phyloP scores from a whole-genome alignment of 345 rosid species.

The Angophora floribunda region DNA sequence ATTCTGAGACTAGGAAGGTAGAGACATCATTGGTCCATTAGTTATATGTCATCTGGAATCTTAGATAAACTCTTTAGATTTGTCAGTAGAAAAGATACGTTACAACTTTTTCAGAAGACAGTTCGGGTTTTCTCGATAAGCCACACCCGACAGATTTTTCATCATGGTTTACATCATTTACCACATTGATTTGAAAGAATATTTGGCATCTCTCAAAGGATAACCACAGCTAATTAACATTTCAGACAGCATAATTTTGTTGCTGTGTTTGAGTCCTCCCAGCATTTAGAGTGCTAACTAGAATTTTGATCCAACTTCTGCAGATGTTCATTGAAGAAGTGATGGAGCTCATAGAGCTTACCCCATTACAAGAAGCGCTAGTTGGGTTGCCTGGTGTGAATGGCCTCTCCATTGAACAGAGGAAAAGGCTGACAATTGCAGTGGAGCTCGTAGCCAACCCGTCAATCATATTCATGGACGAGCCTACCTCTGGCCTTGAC shows the following conservation, averaged over 20 bases:
- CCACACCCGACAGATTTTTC: neutral
- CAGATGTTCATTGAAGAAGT: constrained; percentile 69
- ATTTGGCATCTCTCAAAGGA: neutral
- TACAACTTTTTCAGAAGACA: neutral
- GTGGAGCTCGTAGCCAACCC: constrained; percentile 75
- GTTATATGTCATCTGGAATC: neutral
- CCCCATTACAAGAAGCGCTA: constrained; percentile 33
- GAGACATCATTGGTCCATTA: neutral
- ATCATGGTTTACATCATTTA: neutral
- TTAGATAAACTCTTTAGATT: neutral
- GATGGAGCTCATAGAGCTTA: constrained; percentile 64
- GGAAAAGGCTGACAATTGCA: constrained; percentile 62
- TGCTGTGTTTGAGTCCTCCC: neutral
- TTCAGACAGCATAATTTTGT: neutral
- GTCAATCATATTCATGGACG: constrained; percentile 68
- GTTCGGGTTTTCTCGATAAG: neutral
- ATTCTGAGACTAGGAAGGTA: constrained; percentile 49
- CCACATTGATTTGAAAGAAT: neutral
- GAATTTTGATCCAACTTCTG: neutral
- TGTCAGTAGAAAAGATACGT: neutral
- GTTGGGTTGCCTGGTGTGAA: constrained; percentile 55
- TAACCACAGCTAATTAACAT: neutral
- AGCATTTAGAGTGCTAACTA: neutral
- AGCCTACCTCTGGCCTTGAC: constrained; percentile 69
- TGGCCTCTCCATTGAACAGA: constrained; percentile 55